These are phyloP conservation scores for Alternaria gaisen DNA, from an alignment of 2,329 filamentous ascomycete species.

Conservation along the genomic window DNA sequence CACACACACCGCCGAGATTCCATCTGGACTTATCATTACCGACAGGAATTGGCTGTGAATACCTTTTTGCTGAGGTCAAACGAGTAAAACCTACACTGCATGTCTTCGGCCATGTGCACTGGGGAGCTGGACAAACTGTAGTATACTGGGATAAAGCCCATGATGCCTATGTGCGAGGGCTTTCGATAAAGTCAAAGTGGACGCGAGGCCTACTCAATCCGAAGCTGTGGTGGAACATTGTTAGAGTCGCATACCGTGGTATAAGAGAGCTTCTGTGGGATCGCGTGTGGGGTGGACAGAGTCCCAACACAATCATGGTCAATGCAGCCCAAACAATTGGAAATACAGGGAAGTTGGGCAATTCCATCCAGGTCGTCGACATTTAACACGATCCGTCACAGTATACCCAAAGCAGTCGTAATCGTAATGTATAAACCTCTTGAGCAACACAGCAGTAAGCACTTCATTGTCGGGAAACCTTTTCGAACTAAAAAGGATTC, in stretches of 20 bases:
- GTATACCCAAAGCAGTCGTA: conserved; percentile 29
- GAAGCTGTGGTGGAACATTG: conserved; percentile 61
- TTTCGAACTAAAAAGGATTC: conserved; percentile 50
- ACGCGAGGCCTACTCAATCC: conserved; percentile 50
- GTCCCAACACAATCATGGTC: conserved; percentile 63
- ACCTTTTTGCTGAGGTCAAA: conserved; percentile 76
- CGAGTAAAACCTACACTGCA: conserved; percentile 78
- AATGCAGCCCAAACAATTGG: conserved; percentile 67
- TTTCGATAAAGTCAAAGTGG: conserved; percentile 53
- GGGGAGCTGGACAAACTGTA: conserved; percentile 72
- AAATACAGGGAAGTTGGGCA: conserved; percentile 59
- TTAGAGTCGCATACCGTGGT: conserved; percentile 62
- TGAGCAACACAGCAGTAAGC: conserved; percentile 40
- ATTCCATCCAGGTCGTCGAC: conserved; percentile 54
- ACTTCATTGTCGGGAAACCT: conserved; percentile 45
- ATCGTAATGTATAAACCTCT: conserved; percentile 38
- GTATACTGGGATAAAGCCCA: conserved; percentile 81
- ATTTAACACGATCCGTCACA: conserved; percentile 45
- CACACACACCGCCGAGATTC: conserved; percentile 79
- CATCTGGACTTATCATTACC: conserved; percentile 71
- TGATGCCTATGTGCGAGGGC: conserved; percentile 73
- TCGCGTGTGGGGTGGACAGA: conserved; percentile 65
- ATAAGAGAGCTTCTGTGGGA: conserved; percentile 67
- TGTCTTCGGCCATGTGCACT: conserved; percentile 87
- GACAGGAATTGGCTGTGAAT: conserved; percentile 72